phyloP scores from a whole-genome alignment of 1,284 basidiomycete species.

The Rhodotorula sp. region DNA sequence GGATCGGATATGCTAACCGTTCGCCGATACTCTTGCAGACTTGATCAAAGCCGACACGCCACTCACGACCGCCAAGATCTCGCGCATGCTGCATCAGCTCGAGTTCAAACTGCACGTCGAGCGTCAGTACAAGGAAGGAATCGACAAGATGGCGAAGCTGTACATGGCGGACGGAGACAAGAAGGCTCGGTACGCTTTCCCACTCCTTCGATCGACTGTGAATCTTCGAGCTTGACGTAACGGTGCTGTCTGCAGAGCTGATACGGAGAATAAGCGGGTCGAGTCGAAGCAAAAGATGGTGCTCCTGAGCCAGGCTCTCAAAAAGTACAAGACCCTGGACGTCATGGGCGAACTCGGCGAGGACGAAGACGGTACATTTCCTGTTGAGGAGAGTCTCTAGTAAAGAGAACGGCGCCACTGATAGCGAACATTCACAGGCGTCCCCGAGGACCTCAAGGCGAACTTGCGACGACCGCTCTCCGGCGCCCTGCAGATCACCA shows the following conservation, averaged over 20 bases:
- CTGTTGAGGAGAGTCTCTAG: constrained; percentile 8
- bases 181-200: constrained; percentile 63
- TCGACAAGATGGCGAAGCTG: constrained; percentile 88
- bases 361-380: constrained; percentile 65
- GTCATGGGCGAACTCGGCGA: constrained; percentile 85
- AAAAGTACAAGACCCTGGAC: constrained; percentile 93
- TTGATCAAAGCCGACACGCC: constrained; percentile 97
- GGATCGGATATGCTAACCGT: neutral
- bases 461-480: constrained; percentile 91
- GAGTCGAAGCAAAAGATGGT: constrained; percentile 97
- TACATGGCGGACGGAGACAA: constrained; percentile 89
- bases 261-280: constrained; percentile 88
- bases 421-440: constrained; percentile 23
- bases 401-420: neutral
- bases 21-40: constrained; percentile 56
- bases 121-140: constrained; percentile 95
- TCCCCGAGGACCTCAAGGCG: constrained; percentile 71
- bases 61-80: constrained; percentile 92
- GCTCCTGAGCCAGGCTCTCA: constrained; percentile 84
- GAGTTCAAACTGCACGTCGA: constrained; percentile 99
- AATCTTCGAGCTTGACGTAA: neutral
- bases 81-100: constrained; percentile 95
- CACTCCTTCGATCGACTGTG: neutral
- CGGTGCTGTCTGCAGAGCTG: constrained; percentile 47
- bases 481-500: constrained; percentile 83